A percentile compares a stretch with the other conserved stretches of the same genome.
phyloP scores from a whole-genome alignment of 169 alveolate genomes.

The Pseudocohnilembus persalinus region DNA sequence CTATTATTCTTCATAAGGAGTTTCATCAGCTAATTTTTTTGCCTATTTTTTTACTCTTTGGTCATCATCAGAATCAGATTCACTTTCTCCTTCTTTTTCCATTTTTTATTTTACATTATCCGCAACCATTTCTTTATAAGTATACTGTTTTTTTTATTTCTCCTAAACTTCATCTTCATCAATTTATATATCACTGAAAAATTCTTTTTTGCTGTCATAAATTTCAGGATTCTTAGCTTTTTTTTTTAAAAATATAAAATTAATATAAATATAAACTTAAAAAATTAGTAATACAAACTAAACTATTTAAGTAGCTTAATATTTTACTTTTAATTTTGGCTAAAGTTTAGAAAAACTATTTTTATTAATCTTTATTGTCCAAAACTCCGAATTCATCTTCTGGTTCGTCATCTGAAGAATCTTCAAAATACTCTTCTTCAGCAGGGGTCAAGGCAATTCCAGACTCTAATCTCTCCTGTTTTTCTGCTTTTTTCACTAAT shows the following conservation, averaged over 20 bases:
- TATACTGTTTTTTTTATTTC: slow-evolving; percentile 30
- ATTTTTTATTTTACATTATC: slow-evolving; percentile 41
- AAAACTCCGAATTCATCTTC: slow-evolving; percentile 58
- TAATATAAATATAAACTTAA: not conserved
- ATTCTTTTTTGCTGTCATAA: not conserved
- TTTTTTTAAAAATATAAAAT: not conserved
- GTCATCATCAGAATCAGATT: slow-evolving; percentile 4
- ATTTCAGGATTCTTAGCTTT: not conserved
- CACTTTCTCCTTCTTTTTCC: slow-evolving; percentile 23
- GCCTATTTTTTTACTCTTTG: not conserved
- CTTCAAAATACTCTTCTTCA: not conserved
- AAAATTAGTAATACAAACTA: not conserved
- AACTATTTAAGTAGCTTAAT: not conserved
- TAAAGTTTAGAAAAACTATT: slow-evolving; percentile 53
- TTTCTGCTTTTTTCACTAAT: slow-evolving; percentile 5
- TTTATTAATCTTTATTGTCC: slow-evolving; percentile 30
- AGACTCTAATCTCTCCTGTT: not conserved
- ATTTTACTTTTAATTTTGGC: slow-evolving; percentile 41
- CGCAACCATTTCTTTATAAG: slow-evolving; percentile 51
- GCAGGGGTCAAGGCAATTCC: too few species aligned
- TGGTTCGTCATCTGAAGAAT: not conserved
- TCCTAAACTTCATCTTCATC: slow-evolving; percentile 22
- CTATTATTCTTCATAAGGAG: slow-evolving; percentile 47
- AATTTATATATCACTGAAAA: slow-evolving; percentile 54
- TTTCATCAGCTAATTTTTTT: slow-evolving; percentile 26